Evolutionary conservation across 805 yeast genomes (phyloP).

Genomic region (Clavispora asparagi): DNA sequence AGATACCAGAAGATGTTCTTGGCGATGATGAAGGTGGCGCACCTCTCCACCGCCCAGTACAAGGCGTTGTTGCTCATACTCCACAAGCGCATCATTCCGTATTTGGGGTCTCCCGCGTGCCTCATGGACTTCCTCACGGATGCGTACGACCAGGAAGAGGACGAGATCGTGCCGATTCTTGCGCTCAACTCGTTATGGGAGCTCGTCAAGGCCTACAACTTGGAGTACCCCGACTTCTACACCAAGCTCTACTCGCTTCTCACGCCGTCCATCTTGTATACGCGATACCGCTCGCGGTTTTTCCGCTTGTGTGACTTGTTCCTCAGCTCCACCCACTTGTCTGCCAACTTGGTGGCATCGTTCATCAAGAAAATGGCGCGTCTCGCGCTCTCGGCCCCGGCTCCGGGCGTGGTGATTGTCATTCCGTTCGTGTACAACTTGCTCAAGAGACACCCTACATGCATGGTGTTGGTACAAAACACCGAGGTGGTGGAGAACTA

Average conservation of each 20-base stretch:
- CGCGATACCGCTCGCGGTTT: constrained; percentile 79
- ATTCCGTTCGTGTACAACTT: constrained; percentile 91
- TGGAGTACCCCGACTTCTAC: constrained; percentile 91
- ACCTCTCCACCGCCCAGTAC: constrained; percentile 51
- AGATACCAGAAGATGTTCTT: constrained; percentile 72
- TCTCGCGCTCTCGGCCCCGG: constrained; percentile 70
- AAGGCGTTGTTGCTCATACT: constrained; percentile 63
- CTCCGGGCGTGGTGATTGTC: constrained; percentile 80
- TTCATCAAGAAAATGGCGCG: constrained; percentile 81
- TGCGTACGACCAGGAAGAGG: constrained; percentile 53
- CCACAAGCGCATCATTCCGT: constrained; percentile 83
- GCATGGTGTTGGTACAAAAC: constrained; percentile 82
- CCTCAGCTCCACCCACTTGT: constrained; percentile 79
- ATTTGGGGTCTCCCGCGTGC: constrained; percentile 69
- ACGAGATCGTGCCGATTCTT: constrained; percentile 57
- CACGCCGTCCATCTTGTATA: constrained; percentile 69
- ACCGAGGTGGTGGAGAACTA: constrained; percentile 24
- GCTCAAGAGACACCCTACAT: constrained; percentile 86
- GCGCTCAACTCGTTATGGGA: constrained; percentile 86
- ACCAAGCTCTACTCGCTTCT: constrained; percentile 74
- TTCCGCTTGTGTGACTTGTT: constrained; percentile 83
- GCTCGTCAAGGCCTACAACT: constrained; percentile 71
- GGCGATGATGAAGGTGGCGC: constrained; percentile 43
- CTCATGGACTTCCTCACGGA: constrained; percentile 93
- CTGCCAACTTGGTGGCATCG: constrained; percentile 79